These are phyloP conservation scores for Tetrahymena elliotti DNA, from an alignment of 73 alveolate species.

Conservation along the genomic window DNA sequence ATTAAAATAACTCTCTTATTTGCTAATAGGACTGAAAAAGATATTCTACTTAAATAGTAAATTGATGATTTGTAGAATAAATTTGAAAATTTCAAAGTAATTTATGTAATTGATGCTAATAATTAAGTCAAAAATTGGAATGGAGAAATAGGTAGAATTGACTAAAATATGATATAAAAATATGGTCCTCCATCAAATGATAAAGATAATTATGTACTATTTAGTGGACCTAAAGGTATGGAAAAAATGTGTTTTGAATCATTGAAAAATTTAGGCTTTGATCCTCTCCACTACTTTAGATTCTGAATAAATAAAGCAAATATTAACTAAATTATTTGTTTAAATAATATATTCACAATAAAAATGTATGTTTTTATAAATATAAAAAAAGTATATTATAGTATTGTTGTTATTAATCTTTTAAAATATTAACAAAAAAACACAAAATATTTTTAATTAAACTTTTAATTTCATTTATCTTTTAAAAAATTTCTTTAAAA, in stretches of 20 bases:
- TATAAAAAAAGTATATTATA: too few relatives aligned
- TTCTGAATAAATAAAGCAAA: too few relatives aligned
- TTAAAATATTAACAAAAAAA: too few relatives aligned
- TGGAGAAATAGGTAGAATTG: not conserved
- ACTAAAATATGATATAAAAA: not conserved
- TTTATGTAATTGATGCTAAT: not conserved
- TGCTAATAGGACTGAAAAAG: not conserved
- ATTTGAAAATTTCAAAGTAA: too few relatives aligned
- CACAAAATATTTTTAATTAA: too few relatives aligned
- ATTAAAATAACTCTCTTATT: not conserved
- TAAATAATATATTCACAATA: too few relatives aligned
- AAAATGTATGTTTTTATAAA: too few relatives aligned
- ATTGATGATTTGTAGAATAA: not conserved
- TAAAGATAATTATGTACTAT: not conserved
- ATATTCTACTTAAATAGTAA: not conserved
- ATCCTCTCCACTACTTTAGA: not conserved
- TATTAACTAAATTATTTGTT: too few relatives aligned
- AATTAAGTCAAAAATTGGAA: not conserved
- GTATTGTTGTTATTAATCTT: too few relatives aligned
- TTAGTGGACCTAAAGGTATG: not conserved
- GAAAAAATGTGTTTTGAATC: not conserved
- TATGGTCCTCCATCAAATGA: not conserved
- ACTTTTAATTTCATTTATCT: too few relatives aligned
- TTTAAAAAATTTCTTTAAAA: too few relatives aligned
- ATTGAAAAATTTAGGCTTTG: not conserved